Percentiles rank a stretch among this genome's conserved stretches.
Evolutionary conservation across 1,139 yeast species (phyloP).

Genomic region (Sugiyamaella sp.): DNA sequence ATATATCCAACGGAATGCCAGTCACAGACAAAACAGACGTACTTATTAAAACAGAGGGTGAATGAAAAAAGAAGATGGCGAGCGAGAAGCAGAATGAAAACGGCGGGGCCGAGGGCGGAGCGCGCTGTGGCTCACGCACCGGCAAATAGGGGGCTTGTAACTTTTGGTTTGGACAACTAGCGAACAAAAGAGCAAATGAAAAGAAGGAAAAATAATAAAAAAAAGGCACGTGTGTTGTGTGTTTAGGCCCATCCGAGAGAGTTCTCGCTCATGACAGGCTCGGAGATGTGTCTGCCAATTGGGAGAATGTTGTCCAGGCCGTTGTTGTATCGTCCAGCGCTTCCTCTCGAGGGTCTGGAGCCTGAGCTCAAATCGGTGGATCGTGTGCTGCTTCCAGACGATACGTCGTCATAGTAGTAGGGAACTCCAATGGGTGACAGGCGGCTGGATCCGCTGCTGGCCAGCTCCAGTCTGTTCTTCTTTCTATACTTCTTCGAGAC

Average conservation of each 20-base stretch:
- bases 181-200: constrained; percentile 6
- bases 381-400: constrained; percentile 24
- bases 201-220: constrained; percentile 13
- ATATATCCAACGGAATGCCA: constrained; percentile 19
- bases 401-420: constrained; percentile 26
- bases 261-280: constrained; percentile 47
- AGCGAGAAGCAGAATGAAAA: neutral
- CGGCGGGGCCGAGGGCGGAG: neutral
- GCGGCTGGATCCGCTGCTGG: constrained; percentile 8
- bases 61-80: constrained; percentile 4
- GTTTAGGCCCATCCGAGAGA: constrained; percentile 45
- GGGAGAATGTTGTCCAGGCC: constrained; percentile 32
- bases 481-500: constrained; percentile 39
- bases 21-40: constrained; percentile 20
- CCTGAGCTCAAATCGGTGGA: constrained; percentile 24
- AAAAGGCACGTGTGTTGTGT: neutral
- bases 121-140: neutral
- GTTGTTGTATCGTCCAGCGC: constrained; percentile 27
- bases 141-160: neutral
- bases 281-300: constrained; percentile 41
- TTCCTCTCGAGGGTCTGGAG: constrained; percentile 23
- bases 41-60: constrained; percentile 18
- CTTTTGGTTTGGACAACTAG: constrained; percentile 3
- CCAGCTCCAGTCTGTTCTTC: constrained; percentile 27
- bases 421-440: constrained; percentile 18